These are phyloP conservation scores for Tricholomella constricta DNA, from an alignment of 768 basidiomycete genomes.

Conservation along the genomic window DNA sequence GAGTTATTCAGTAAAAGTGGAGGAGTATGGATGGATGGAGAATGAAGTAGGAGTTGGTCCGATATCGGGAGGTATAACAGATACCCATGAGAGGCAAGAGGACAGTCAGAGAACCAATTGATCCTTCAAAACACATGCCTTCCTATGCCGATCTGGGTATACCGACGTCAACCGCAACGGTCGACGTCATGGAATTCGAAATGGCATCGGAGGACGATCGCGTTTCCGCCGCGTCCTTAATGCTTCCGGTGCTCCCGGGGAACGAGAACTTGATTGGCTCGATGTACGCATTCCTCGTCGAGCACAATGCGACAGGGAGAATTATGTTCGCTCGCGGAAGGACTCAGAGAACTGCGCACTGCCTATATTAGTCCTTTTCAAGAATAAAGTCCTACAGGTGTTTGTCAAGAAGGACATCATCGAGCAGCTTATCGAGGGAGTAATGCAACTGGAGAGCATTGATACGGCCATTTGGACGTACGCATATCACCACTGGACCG, in stretches of 20 bases:
- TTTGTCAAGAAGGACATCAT: constrained; percentile 1
- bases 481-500: background rate
- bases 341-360: background rate
- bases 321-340: constrained; percentile 6
- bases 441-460: background rate
- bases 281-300: constrained; percentile 3
- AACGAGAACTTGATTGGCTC: background rate
- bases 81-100: too few relatives aligned
- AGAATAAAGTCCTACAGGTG: background rate
- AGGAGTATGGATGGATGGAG: too few relatives aligned
- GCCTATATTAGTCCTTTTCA: background rate
- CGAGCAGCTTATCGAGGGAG: background rate
- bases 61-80: too few relatives aligned
- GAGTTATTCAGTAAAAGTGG: too few relatives aligned
- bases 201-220: background rate
- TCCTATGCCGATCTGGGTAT: background rate
- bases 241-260: background rate
- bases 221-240: background rate
- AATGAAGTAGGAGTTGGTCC: too few relatives aligned
- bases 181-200: background rate
- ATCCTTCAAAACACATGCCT: too few relatives aligned
- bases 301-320: background rate
- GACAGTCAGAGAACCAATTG: too few relatives aligned
- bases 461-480: constrained; percentile 4
- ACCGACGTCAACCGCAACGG: background rate